Evolutionary conservation across 306 rosid species (phyloP), one percentile per base, ranked within the genome.

Genomic region (Senna siamea): DNA sequence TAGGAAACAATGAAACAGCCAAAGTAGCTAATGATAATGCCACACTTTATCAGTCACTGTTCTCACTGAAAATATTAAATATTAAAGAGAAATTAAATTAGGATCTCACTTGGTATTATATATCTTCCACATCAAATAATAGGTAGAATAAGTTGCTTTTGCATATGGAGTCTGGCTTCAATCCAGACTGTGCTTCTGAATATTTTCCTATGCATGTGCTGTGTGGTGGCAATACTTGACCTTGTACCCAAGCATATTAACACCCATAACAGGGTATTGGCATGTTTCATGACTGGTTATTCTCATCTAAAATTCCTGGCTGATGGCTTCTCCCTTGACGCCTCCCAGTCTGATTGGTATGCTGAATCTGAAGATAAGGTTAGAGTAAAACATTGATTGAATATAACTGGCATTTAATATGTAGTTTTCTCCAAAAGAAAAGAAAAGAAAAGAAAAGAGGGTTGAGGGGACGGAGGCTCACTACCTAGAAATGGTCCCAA

Each of bases 371-470:
- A 61, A n/a, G 23, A 61, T 61, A 4, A 34, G 32, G 28, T 63
- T 63, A 40, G 67, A 3, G 28, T 4, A 2, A 61, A 34, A 19
- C 30, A 19, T 38, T 18, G 9, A 8, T 4, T 59, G 38, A 26
- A 20, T 63, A 26, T 70, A 61, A 14, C 52, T 76, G 60, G 70
- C 74, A 64, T 75, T 15, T 38, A 35, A 37, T 69, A 46, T 68
- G 40, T 47, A 75, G 50, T 53, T 75, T 63, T 37, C 30, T 56
- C 4, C 52, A 56, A 65, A 57, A 9, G 40, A 74, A 30, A 47
- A 18, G 5, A 12, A 23, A 69, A 60, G 40, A 7, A 7, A 37
- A 37, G 8, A 5, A 37, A 37, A 26, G 30, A 26, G 30, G 30
- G n/a, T n/a, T n/a, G n/a, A n/a, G n/a, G 30, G 30, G 30, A 1